phyloP scores from a whole-genome alignment of 495 filamentous ascomycete genomes.

The Podospora pseudoanserina region DNA sequence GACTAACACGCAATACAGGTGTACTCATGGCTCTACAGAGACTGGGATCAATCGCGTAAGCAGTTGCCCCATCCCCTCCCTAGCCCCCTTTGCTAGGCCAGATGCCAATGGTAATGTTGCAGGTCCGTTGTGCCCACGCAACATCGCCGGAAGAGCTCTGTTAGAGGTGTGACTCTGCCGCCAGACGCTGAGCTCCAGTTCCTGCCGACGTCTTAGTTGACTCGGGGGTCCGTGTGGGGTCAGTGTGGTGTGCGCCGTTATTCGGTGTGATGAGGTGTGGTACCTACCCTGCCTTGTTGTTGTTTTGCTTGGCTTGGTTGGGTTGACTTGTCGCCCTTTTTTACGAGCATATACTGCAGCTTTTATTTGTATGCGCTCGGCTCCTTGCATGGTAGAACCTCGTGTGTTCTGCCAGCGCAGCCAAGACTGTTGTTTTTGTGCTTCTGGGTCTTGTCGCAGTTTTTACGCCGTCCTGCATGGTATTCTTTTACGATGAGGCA shows the following conservation, averaged over 20 bases:
- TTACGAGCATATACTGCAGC: background rate
- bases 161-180: background rate
- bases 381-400: background rate
- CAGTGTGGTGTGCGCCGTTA: background rate
- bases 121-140: slow-evolving; percentile 11
- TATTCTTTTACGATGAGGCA: background rate
- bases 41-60: slow-evolving; percentile 28
- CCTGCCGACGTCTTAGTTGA: background rate
- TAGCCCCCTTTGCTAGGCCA: slow-evolving; percentile 6
- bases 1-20: slow-evolving; percentile 27
- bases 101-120: slow-evolving; percentile 6
- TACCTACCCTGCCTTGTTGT: background rate
- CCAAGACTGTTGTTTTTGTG: background rate
- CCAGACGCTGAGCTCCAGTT: background rate
- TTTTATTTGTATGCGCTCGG: background rate
- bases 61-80: slow-evolving; percentile 12
- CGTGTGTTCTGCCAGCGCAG: background rate
- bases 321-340: background rate
- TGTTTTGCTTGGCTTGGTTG: slow-evolving; percentile 7
- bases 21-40: slow-evolving; percentile 48
- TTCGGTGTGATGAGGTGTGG: background rate
- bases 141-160: slow-evolving; percentile 12
- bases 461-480: background rate
- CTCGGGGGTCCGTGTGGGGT: background rate
- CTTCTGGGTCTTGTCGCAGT: background rate